Percentiles rank a stretch among this genome's conserved stretches.
phyloP scores from a whole-genome alignment of 495 filamentous ascomycete species.

The Penicillium tannophilum region DNA sequence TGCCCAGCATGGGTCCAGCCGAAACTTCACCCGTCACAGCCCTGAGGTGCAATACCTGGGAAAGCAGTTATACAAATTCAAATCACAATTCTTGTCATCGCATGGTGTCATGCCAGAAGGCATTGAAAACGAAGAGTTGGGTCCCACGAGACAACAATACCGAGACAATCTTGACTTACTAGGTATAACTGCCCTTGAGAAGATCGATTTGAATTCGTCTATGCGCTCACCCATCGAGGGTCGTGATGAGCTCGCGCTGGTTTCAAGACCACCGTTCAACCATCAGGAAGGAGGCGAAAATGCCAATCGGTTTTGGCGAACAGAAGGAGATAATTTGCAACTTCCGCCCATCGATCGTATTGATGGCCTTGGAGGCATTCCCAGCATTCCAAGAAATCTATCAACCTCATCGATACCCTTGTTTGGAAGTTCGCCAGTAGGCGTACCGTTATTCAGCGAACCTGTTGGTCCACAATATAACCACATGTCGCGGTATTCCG shows the following conservation, averaged over 20 bases:
- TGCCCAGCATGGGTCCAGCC: conserved; percentile 34
- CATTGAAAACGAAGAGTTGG: conserved; percentile 39
- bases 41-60: conserved; percentile 47
- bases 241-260: conserved; percentile 26
- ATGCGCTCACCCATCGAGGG: conserved; percentile 20
- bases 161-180: conserved; percentile 47
- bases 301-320: conserved; percentile 13
- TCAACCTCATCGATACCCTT: conserved; percentile 30
- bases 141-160: conserved; percentile 42
- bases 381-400: conserved; percentile 22
- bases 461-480: conserved; percentile 22
- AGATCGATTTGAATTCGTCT: conserved; percentile 29
- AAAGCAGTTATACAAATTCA: conserved; percentile 43
- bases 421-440: conserved; percentile 39
- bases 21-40: conserved; percentile 42
- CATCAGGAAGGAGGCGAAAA: conserved; percentile 5
- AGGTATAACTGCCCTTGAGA: conserved; percentile 40
- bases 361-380: conserved; percentile 28
- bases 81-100: conserved; percentile 43
- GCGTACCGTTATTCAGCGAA: conserved; percentile 35
- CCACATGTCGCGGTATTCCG: conserved; percentile 41
- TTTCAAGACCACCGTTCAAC: conserved; percentile 20
- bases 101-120: conserved; percentile 45
- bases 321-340: conserved; percentile 18
- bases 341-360: conserved; percentile 22